A percentile compares a stretch with the other conserved stretches of the same genome.
Evolutionary conservation across 2,329 filamentous ascomycete species (phyloP).

Genomic region (Zarea fungicola): DNA sequence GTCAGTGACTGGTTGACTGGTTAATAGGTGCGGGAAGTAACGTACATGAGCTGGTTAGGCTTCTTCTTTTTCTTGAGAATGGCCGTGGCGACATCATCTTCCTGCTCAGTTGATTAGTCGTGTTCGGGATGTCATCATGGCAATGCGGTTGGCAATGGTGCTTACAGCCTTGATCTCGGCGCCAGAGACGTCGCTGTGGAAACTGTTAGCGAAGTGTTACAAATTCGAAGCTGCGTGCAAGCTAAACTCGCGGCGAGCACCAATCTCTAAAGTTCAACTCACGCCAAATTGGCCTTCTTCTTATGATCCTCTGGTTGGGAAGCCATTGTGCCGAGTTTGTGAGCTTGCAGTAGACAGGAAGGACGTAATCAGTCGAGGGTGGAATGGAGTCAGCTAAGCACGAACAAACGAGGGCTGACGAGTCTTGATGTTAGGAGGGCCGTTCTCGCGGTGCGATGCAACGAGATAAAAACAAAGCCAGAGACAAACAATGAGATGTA

Average conservation of each 20-base stretch:
- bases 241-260: background rate
- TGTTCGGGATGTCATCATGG: constrained; percentile 14
- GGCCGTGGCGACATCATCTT: constrained; percentile 88
- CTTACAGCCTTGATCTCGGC: constrained; percentile 79
- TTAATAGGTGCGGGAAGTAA: constrained; percentile 17
- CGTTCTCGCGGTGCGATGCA: constrained; percentile 3
- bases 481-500: background rate
- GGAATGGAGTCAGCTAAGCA: constrained; percentile 14
- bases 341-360: constrained; percentile 16
- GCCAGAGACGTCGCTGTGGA: constrained; percentile 75
- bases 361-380: constrained; percentile 21
- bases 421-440: background rate
- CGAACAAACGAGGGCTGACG: constrained; percentile 8
- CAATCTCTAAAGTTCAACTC: constrained; percentile 33
- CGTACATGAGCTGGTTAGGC: constrained; percentile 96
- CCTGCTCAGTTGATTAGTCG: constrained; percentile 46
- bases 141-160: constrained; percentile 21
- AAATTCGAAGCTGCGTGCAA: background rate
- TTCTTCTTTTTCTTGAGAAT: constrained; percentile 99
- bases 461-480: background rate
- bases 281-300: constrained; percentile 82
- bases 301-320: constrained; percentile 63
- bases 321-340: constrained; percentile 56
- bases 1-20: constrained; percentile 9
- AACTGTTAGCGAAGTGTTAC: constrained; percentile 30